phyloP scores from a whole-genome alignment of 768 basidiomycete species.

The Tricholoma sp. region DNA sequence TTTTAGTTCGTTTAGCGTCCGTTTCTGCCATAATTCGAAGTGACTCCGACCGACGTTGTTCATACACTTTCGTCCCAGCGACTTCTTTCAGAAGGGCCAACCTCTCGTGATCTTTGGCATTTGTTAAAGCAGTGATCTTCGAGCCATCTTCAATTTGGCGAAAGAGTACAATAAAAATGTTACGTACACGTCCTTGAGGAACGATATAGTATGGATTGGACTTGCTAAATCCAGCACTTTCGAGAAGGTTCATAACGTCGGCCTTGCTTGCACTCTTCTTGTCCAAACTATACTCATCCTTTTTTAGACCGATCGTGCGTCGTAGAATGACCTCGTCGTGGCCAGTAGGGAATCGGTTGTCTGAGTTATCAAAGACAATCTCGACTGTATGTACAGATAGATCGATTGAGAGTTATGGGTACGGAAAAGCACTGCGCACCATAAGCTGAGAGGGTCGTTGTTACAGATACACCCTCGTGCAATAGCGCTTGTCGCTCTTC shows the following conservation, averaged over 20 bases:
- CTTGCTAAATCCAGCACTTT: constrained; percentile 95
- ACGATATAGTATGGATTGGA: constrained; percentile 99
- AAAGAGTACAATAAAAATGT: neutral
- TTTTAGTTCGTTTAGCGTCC: constrained; percentile 87
- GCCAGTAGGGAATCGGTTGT: constrained; percentile 90
- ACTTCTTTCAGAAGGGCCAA: constrained; percentile 96
- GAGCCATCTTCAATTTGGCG: constrained; percentile 4
- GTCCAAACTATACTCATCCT: constrained; percentile 97
- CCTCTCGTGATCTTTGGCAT: constrained; percentile 93
- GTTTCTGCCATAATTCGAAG: constrained; percentile 98
- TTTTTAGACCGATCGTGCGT: constrained; percentile 94
- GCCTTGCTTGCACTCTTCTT: constrained; percentile 94
- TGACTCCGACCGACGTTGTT: constrained; percentile 87
- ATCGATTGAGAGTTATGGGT: neutral
- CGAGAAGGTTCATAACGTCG: constrained; percentile 95
- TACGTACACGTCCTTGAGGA: constrained; percentile 88
- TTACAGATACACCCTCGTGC: constrained; percentile 86
- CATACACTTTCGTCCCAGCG: constrained; percentile 97
- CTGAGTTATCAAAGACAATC: constrained; percentile 93
- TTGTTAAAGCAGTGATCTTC: constrained; percentile 93
- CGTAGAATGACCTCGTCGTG: constrained; percentile 83
- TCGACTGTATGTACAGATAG: constrained; percentile 48
- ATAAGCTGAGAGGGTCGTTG: constrained; percentile 88
- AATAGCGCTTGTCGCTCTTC: constrained; percentile 92
- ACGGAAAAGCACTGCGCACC: constrained; percentile 39